Evolutionary conservation across 1,284 basidiomycete species (phyloP), one percentile per base, ranked within the genome.

Genomic region (Pseudozyma tsukubaensis): DNA sequence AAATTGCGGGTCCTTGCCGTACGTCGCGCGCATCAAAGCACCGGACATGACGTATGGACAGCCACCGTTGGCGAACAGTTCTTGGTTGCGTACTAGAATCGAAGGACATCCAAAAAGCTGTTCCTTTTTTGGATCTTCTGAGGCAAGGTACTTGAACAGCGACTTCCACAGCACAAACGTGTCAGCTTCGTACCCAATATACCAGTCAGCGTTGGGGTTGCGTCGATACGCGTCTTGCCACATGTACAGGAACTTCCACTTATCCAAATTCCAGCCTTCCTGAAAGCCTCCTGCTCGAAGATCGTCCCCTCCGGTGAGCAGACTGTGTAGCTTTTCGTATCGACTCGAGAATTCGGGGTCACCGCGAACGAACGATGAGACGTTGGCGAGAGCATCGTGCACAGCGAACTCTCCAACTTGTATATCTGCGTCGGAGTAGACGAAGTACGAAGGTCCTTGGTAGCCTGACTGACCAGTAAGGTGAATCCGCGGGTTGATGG

Each of bases 131-230:
- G 60, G 2, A 48, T 73, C 58, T 34, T 69, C 65, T 0, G 21
- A 29, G 1, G 44, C 16, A 12, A 73, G 58, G 32, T 49, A 73
- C 12, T 52, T 48, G 58, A 73, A 69, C 18, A 73, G 50, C 45
- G 59, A 64, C 1, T 48, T 19, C 71, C 71, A 73, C 1, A 73
- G 18, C 3, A 73, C 61, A 14, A 34, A 68, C 3, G 54, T 59
- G 35, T 73, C 71, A 9, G 71, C 71, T 50, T 73, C 71, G 56
- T 63, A 63, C 1, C 71, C 71, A n/a, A 73, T 61, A 8, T 73
- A 73, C 71, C 71, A 73, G 2, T 69, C 65, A 0, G 55, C 53
- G 8, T 50, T 4, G 1, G 71, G 71, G 3, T 61, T 32, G 7
- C 57, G 60, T 3, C 14, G 52, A 18, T 40, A 73, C 0, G 71